Conservation (phyloP, 371 early-diverging fungal genomes). For the Apophysomyces variabilis region DNA sequence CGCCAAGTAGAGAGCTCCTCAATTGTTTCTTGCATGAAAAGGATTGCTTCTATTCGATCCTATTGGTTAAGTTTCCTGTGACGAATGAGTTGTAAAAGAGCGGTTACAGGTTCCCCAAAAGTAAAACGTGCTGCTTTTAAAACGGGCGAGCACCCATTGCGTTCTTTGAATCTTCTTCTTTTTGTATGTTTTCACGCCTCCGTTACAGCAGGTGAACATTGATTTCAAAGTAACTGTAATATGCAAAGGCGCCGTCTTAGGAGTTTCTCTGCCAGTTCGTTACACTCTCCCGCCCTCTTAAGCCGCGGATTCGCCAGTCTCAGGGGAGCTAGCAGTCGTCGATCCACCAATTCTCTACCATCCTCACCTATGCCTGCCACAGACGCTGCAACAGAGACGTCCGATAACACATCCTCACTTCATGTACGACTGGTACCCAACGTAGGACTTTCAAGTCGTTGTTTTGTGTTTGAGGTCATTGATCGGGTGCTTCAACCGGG, state of each 20-base stretch:
- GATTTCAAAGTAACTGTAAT: background rate
- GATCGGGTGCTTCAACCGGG: conserved; percentile 76
- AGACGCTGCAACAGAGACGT: background rate
- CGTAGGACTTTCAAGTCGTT: conserved; percentile 66
- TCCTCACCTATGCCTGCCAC: conserved; percentile 6
- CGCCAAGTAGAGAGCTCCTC: conserved; percentile 8
- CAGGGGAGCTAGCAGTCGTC: conserved; percentile 6
- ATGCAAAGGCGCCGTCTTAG: conserved; percentile 9
- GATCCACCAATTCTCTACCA: conserved; percentile 4
- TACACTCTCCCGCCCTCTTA: conserved; percentile 9
- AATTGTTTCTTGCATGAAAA: background rate
- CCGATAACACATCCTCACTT: conserved; percentile 27
- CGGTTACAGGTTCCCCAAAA: conserved; percentile 4
- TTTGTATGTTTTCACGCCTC: background rate
- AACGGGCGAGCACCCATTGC: conserved; percentile 4
- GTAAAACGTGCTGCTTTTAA: conserved; percentile 8
- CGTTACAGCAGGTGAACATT: background rate
- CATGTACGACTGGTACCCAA: conserved; percentile 80
- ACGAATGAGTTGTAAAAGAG: background rate
- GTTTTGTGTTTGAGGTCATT: conserved; percentile 83
- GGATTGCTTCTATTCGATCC: background rate
- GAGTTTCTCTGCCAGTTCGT: conserved; percentile 12
- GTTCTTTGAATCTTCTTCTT: background rate
- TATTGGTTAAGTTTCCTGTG: conserved; percentile 1
- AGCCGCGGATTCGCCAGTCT: conserved; percentile 9